Conservation (phyloP, 306 rosid genomes). For the Neltuma alba region DNA sequence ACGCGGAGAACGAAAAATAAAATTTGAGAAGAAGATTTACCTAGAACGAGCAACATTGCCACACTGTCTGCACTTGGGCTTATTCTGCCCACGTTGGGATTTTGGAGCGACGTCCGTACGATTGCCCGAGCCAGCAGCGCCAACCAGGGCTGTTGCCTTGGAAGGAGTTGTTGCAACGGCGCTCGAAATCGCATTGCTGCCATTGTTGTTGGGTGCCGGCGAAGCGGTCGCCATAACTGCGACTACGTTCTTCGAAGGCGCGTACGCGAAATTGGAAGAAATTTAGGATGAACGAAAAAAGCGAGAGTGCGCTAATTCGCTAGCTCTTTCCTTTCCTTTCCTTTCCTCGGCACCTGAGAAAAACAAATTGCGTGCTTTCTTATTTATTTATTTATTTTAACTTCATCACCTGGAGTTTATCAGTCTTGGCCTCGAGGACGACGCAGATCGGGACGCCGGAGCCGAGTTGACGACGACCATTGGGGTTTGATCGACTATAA, state of each 20-base stretch:
- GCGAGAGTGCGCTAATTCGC: neutral
- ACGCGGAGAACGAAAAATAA: neutral
- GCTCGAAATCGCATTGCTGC: neutral
- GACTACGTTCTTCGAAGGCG: neutral
- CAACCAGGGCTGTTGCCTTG: constrained; percentile 30
- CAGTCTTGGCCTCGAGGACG: neutral
- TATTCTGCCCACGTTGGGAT: constrained; percentile 58
- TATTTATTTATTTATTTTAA: neutral
- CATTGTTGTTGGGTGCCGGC: neutral
- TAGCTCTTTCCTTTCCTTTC: neutral
- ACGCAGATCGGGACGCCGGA: neutral
- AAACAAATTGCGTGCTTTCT: neutral
- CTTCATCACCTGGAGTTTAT: neutral
- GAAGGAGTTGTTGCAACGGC: constrained; percentile 5
- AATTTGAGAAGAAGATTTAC: constrained; percentile 28
- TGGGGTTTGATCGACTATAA: neutral
- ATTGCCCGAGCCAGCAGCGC: neutral
- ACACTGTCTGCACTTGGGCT: constrained; percentile 68
- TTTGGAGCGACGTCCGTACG: constrained; percentile 29
- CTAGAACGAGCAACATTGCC: constrained; percentile 99
- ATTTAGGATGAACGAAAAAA: neutral
- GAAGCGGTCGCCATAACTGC: constrained; percentile 29
- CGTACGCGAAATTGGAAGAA: neutral
- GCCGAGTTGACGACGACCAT: neutral
- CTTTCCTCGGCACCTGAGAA: neutral